Base-by-base conservation (phyloP, 352 stramenopile genomes). In the Sclerospora graminicola region DNA sequence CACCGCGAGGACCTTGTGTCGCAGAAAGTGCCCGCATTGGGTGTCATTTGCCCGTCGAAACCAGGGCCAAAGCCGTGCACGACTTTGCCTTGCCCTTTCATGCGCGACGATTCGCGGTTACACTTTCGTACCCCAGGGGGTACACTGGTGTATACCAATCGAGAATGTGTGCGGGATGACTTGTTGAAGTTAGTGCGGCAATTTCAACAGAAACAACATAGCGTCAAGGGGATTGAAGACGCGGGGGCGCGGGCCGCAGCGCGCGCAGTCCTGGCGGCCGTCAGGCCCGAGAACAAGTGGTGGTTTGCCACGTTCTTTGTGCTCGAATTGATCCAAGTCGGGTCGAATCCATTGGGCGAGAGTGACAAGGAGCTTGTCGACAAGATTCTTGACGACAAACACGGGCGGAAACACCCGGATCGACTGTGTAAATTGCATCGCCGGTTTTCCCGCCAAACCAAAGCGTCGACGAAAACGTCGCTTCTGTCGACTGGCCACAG, bases 231-330 rank as follows among this genome's bases (percentile, higher is more conserved):
- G 8, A 66, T 66, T 4, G 59, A 75, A 20, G 60, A 60, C 35
- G 52, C 63, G 10, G 44, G 44, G 8, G 60, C 63, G 11, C 56
- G 57, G 5, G 46, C 52, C 9, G 54, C 60, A 21, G 63, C 66
- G 0, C 47, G 52, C 5, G 33, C 51, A 8, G 33, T 85, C 24
- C 29, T 88, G 3, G 19, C 39, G 1, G 59, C 77, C 0, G 69
- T 82, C 0, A 54, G 55, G 4, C 61, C 64, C 1, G 67, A 71
- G 27, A 88, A 88, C 42, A 54, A 57, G 29, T 84, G 71, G 72
- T 88, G 76, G 76, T 85, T 88, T 46, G 72, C 72, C 10, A 69
- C 69, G 28, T 84, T 88, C 26, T 85, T 85, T 46, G 72, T 85
- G 1, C 53, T 74, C 28, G 76, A 85, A 45, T 57, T 88, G 13